Conservation (phyloP, 176 grass and related monocot genomes). For the Oryza glumipatula region DNA sequence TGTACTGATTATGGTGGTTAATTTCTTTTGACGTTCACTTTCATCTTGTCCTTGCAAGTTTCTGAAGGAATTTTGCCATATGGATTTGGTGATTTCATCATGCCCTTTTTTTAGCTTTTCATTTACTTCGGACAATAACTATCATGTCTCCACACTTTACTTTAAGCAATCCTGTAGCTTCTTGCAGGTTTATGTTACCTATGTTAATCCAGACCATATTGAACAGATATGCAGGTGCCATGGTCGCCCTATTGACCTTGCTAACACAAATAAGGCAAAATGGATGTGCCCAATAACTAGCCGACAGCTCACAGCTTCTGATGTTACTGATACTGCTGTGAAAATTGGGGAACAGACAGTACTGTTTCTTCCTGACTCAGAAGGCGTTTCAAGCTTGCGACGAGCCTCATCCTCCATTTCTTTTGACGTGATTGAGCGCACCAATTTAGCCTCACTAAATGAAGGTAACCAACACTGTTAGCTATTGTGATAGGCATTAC, state of each 20-base stretch:
- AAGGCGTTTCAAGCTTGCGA: slow-evolving; percentile 39
- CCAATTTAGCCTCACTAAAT: slow-evolving; percentile 71
- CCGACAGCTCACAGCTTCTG: slow-evolving; percentile 66
- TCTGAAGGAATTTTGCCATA: not conserved
- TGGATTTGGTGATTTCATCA: slow-evolving; percentile 12
- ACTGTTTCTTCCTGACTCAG: slow-evolving; percentile 73
- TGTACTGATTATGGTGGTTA: slow-evolving; percentile 15
- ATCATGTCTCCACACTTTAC: not conserved
- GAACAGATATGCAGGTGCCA: slow-evolving; percentile 90
- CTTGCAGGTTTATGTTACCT: slow-evolving; percentile 36
- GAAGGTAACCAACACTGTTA: slow-evolving; percentile 60
- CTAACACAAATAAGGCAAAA: slow-evolving; percentile 43
- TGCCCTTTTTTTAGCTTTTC: not conserved
- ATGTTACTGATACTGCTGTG: slow-evolving; percentile 77
- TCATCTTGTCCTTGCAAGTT: slow-evolving; percentile 28
- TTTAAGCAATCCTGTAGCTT: slow-evolving; percentile 7
- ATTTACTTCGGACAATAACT: slow-evolving; percentile 19
- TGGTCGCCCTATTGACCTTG: slow-evolving; percentile 53
- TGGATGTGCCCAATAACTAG: slow-evolving; percentile 57
- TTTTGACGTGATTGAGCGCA: slow-evolving; percentile 76
- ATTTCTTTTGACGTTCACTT: slow-evolving; percentile 29
- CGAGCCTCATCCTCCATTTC: slow-evolving; percentile 52
- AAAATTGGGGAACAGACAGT: slow-evolving; percentile 74
- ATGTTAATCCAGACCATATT: slow-evolving; percentile 41
- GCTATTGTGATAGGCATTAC: not conserved